Evolutionary conservation across 371 early-diverging fungal genomes (phyloP).

Genomic region (Mucor plumbeus): DNA sequence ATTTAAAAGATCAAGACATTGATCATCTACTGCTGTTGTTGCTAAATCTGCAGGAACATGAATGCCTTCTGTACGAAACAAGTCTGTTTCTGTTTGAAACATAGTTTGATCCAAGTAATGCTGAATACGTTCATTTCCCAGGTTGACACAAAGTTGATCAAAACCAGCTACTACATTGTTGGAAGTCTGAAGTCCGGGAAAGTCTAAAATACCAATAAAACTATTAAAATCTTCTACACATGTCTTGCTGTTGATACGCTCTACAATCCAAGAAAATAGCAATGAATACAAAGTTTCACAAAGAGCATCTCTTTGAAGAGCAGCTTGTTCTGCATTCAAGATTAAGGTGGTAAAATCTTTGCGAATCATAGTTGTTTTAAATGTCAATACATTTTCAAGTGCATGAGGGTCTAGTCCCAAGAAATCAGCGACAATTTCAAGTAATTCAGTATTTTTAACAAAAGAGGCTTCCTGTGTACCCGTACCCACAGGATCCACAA

Average conservation of each 20-base stretch:
- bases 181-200: conserved; percentile 58
- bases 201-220: conserved; percentile 76
- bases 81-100: conserved; percentile 56
- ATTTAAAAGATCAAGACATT: conserved; percentile 48
- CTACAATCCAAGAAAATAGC: conserved; percentile 88
- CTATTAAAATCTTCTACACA: conserved; percentile 68
- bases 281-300: conserved; percentile 82
- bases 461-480: conserved; percentile 70
- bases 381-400: conserved; percentile 84
- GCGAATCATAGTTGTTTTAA: conserved; percentile 81
- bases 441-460: conserved; percentile 76
- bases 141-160: conserved; percentile 80
- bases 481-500: conserved; percentile 65
- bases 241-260: conserved; percentile 82
- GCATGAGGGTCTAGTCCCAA: conserved; percentile 83
- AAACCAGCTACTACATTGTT: conserved; percentile 47
- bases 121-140: conserved; percentile 84
- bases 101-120: conserved; percentile 65
- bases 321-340: conserved; percentile 78
- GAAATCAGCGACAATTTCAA: conserved; percentile 83
- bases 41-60: conserved; percentile 36
- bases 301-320: conserved; percentile 78
- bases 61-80: conserved; percentile 60
- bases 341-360: conserved; percentile 88
- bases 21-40: conserved; percentile 7